Conservation (phyloP, 2,329 filamentous ascomycete species). For the Aspergillus versicolor region DNA sequence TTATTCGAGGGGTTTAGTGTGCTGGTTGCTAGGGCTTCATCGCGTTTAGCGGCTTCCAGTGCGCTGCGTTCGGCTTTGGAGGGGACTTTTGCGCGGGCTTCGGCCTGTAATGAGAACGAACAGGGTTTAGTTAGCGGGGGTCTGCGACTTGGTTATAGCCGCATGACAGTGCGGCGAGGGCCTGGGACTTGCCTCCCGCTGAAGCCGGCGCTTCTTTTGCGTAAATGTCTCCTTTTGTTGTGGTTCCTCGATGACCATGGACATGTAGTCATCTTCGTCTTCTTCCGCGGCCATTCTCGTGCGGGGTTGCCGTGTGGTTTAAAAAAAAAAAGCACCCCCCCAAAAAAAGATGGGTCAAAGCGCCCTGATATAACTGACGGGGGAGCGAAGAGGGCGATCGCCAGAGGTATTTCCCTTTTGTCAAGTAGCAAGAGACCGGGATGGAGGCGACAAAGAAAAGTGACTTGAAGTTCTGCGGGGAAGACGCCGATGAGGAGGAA, state of each 20-base stretch:
- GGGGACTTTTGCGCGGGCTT: constrained; percentile 62
- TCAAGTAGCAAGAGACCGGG: not conserved
- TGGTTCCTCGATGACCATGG: constrained; percentile 80
- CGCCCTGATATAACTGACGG: not conserved
- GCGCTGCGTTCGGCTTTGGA: constrained; percentile 82
- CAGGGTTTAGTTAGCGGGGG: not conserved
- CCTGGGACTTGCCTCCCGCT: constrained; percentile 45
- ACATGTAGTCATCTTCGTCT: constrained; percentile 95
- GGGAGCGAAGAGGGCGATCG: not conserved
- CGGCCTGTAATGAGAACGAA: constrained; percentile 51
- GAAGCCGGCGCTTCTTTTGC: constrained; percentile 57
- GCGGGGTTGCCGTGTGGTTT: constrained; percentile 12
- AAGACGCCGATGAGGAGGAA: not conserved
- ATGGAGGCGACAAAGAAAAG: not conserved
- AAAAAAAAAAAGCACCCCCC: not conserved
- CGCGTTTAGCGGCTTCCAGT: constrained; percentile 69
- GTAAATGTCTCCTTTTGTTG: constrained; percentile 61
- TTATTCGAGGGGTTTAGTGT: constrained; percentile 75
- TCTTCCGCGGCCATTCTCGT: constrained; percentile 47
- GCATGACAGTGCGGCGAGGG: constrained; percentile 5
- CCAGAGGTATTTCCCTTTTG: not conserved
- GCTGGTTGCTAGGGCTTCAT: constrained; percentile 73
- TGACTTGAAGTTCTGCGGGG: constrained; percentile 2
- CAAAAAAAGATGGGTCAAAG: not conserved
- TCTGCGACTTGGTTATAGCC: not conserved